Conservation (phyloP, 768 basidiomycete genomes). For the Trametes elegans region DNA sequence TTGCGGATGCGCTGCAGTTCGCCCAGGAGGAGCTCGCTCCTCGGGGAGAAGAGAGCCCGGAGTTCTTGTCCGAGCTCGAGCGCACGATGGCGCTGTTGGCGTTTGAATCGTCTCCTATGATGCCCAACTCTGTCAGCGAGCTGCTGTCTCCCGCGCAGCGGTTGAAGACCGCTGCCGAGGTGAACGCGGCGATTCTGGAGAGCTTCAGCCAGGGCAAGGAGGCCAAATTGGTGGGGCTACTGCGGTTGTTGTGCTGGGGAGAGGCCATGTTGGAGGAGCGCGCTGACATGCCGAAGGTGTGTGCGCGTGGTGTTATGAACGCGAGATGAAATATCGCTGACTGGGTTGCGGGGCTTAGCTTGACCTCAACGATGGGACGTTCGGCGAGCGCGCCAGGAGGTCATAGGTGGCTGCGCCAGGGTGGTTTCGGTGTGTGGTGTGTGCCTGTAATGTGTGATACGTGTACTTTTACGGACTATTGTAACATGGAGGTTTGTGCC, state of each 20-base stretch:
- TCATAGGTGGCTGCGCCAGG: background rate
- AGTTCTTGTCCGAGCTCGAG: conserved; percentile 90
- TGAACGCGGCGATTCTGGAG: conserved; percentile 94
- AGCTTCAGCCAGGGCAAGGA: conserved; percentile 90
- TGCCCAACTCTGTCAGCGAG: conserved; percentile 69
- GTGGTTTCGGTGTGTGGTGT: background rate
- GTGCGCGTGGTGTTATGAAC: conserved; percentile 26
- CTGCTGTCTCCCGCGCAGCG: conserved; percentile 85
- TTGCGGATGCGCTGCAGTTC: conserved; percentile 81
- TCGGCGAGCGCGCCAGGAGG: conserved; percentile 15
- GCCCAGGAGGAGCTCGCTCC: conserved; percentile 94
- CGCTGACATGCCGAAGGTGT: conserved; percentile 77
- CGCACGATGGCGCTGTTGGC: conserved; percentile 92
- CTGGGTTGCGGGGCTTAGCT: conserved; percentile 12
- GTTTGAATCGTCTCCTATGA: conserved; percentile 62
- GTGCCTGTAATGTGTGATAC: background rate
- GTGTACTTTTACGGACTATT: conserved; percentile 10
- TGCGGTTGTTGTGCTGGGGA: conserved; percentile 88
- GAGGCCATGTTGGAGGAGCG: conserved; percentile 75
- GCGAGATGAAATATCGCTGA: conserved; percentile 18
- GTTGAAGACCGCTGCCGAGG: conserved; percentile 91
- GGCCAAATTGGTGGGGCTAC: conserved; percentile 79
- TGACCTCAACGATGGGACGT: conserved; percentile 27
- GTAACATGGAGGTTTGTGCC: background rate
- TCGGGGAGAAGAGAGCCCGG: conserved; percentile 91